A percentile compares a stretch with the other conserved stretches of the same genome.
These are phyloP conservation scores for Endocalyx cinctus DNA, from an alignment of 2,329 filamentous ascomycete genomes.

Conservation along the genomic window DNA sequence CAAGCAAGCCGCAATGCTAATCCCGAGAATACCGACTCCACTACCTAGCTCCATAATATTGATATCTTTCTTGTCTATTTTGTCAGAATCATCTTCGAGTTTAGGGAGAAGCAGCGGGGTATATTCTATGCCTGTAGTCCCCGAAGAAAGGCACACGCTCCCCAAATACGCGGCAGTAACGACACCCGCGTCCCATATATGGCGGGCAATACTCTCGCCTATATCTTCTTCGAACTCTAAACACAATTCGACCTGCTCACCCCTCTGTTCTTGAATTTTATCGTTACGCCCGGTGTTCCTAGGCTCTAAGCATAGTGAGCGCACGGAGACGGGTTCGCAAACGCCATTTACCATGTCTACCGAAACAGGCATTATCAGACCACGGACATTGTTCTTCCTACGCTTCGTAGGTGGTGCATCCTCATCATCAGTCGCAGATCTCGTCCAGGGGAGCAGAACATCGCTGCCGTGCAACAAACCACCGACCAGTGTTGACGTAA, in stretches of 20 bases:
- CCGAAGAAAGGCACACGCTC: slow-evolving; percentile 8
- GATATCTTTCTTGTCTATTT: slow-evolving; percentile 23
- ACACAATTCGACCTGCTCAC: slow-evolving; percentile 9
- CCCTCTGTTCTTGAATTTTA: not conserved
- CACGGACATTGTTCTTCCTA: slow-evolving; percentile 6
- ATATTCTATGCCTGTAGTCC: too few relatives aligned
- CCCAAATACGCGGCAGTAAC: slow-evolving; percentile 36
- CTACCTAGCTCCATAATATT: slow-evolving; percentile 52
- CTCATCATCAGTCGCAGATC: not conserved
- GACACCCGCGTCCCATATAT: slow-evolving; percentile 56
- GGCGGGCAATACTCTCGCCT: slow-evolving; percentile 55
- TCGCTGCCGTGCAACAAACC: too few relatives aligned
- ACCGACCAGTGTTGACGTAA: too few relatives aligned
- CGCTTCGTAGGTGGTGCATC: not conserved
- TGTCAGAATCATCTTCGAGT: too few relatives aligned
- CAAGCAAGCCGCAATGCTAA: slow-evolving; percentile 40
- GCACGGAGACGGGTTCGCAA: slow-evolving; percentile 16
- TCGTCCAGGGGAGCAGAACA: slow-evolving; percentile 13
- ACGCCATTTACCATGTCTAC: slow-evolving; percentile 17
- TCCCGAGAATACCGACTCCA: slow-evolving; percentile 52
- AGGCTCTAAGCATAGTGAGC: slow-evolving; percentile 2
- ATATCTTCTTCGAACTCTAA: slow-evolving; percentile 51
- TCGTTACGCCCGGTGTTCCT: slow-evolving; percentile 14
- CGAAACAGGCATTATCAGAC: slow-evolving; percentile 20
- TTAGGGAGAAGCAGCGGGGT: too few relatives aligned